phyloP scores from a whole-genome alignment of 345 rosid genomes.

The Syzygium aqueum region DNA sequence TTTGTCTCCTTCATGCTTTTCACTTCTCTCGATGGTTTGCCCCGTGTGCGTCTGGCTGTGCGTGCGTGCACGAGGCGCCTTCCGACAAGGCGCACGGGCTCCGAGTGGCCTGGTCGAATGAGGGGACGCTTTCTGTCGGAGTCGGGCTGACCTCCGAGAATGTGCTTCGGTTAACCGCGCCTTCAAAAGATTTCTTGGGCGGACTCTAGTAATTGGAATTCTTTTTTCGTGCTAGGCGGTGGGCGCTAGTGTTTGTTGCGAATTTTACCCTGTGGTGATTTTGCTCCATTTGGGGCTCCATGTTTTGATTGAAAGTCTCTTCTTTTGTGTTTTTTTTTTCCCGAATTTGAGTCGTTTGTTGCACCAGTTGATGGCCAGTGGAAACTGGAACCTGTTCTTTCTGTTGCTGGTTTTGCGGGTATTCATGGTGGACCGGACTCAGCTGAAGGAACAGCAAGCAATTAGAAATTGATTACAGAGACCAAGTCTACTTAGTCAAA shows the following conservation, averaged over 20 bases:
- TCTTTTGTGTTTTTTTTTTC: background rate
- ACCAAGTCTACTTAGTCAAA: background rate
- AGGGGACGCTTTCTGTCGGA: background rate
- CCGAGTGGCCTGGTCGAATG: background rate
- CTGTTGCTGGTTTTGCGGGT: background rate
- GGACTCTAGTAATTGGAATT: background rate
- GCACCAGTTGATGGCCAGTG: background rate
- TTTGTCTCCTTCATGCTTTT: too few species aligned
- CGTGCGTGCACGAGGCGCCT: background rate
- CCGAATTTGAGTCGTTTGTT: background rate
- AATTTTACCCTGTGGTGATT: background rate
- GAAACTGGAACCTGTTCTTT: background rate
- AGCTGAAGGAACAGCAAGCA: background rate
- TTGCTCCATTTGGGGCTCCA: background rate
- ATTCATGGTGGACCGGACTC: background rate
- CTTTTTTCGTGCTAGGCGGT: background rate
- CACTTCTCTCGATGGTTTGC: background rate
- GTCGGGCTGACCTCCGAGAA: background rate
- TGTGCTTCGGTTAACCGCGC: background rate
- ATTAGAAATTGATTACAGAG: background rate
- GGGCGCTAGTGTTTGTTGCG: background rate
- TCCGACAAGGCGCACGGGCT: background rate
- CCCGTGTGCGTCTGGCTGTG: too few species aligned
- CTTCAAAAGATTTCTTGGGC: background rate
- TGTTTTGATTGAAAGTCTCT: background rate